Percentiles rank a stretch among this genome's conserved stretches.
These are phyloP conservation scores for Polyrhizophydium stewartii DNA, from an alignment of 371 early-diverging fungal genomes.

Conservation along the genomic window DNA sequence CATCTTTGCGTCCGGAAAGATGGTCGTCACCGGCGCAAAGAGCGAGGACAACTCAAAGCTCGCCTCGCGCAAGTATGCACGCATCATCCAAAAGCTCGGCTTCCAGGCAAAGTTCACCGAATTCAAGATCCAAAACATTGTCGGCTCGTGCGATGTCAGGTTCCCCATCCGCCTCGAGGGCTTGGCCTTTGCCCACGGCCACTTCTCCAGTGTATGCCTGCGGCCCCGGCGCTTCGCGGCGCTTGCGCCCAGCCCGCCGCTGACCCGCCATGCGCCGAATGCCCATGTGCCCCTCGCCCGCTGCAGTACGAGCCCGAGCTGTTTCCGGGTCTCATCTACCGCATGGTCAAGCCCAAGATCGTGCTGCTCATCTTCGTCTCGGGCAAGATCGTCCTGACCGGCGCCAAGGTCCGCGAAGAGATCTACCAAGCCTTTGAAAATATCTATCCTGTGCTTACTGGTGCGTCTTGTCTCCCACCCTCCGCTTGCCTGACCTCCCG, in stretches of 20 bases:
- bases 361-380: conserved; percentile 99
- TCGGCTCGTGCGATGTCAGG: conserved; percentile 99
- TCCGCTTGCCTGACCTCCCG: background rate
- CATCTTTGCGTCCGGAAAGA: conserved; percentile 99
- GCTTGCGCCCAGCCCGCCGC: no score
- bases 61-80: conserved; percentile 99
- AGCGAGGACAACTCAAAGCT: conserved; percentile 95
- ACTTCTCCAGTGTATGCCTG: conserved; percentile 88
- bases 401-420: conserved; percentile 99
- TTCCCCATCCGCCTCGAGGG: conserved; percentile 99
- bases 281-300: background rate
- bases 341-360: conserved; percentile 99
- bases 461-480: conserved; percentile 6
- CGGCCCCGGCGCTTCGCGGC: background rate
- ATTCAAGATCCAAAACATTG: conserved; percentile 99
- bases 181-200: conserved; percentile 96
- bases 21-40: conserved; percentile 99
- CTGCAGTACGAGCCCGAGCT: conserved; percentile 98
- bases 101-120: conserved; percentile 98
- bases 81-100: conserved; percentile 99
- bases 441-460: conserved; percentile 96
- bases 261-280: no score
- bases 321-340: conserved; percentile 99
- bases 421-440: conserved; percentile 99
- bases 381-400: conserved; percentile 99